Conservation (phyloP, 108 stramenopile species). For the Skeletonema menzelii region DNA sequence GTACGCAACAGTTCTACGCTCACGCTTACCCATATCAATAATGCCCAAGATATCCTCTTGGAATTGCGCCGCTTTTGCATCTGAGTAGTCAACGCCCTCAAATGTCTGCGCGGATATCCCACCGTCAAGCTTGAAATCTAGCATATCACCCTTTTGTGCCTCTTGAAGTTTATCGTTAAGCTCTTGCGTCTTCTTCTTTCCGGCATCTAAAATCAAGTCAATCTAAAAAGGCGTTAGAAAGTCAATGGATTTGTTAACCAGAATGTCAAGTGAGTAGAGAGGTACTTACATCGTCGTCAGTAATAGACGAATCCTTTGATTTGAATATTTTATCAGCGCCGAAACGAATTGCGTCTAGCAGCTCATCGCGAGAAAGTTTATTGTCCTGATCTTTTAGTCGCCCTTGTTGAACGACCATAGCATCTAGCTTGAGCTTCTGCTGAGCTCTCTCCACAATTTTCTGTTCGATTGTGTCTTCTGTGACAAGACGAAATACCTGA, state of each 20-base stretch:
- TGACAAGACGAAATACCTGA: constrained; percentile 95
- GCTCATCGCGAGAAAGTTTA: constrained; percentile 77
- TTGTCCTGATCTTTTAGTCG: constrained; percentile 71
- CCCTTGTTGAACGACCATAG: constrained; percentile 95
- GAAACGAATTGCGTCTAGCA: constrained; percentile 90
- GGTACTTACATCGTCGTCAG: constrained; percentile 88
- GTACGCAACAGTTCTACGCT: constrained; percentile 79
- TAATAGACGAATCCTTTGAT: constrained; percentile 85
- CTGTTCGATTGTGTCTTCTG: constrained; percentile 98
- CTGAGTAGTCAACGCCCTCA: constrained; percentile 96
- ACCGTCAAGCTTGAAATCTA: constrained; percentile 97
- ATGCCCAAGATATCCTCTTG: constrained; percentile 77
- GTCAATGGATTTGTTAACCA: not conserved
- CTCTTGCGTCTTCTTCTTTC: constrained; percentile 89
- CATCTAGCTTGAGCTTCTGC: constrained; percentile 99
- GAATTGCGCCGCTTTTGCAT: constrained; percentile 53
- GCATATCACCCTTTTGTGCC: constrained; percentile 95
- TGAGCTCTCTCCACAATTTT: constrained; percentile 99
- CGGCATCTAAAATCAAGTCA: constrained; percentile 86
- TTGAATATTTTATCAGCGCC: constrained; percentile 98
- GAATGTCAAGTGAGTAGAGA: not conserved
- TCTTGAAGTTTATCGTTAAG: constrained; percentile 92
- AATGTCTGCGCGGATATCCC: constrained; percentile 86
- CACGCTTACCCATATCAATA: constrained; percentile 93
- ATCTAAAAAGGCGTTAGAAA: constrained; percentile 32